phyloP scores from a whole-genome alignment of 2,329 filamentous ascomycete genomes.

The Botrytis hyacinthi region DNA sequence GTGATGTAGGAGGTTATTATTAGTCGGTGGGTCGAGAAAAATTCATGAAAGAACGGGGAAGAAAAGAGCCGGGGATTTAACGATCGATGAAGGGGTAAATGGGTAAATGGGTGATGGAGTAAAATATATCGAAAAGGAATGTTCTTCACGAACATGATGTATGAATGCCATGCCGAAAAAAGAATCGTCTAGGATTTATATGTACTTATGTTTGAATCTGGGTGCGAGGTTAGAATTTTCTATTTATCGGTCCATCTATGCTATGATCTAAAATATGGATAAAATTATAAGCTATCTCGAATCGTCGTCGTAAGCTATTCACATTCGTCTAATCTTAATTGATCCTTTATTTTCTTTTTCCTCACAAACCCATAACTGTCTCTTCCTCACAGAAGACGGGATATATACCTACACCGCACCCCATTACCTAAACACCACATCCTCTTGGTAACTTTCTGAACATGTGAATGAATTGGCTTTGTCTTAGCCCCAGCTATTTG shows the following conservation, averaged over 20 bases:
- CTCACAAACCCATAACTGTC: not conserved
- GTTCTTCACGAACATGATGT: not conserved
- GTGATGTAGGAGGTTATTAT: not conserved
- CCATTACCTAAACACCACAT: not conserved
- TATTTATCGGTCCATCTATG: not conserved
- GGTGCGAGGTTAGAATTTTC: not conserved
- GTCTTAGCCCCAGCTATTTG: not conserved
- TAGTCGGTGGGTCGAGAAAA: not conserved
- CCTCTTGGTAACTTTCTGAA: not conserved
- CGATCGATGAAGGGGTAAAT: constrained; percentile 16
- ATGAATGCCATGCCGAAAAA: not conserved
- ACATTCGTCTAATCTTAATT: constrained; percentile 1
- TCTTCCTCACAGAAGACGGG: not conserved
- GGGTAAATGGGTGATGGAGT: not conserved
- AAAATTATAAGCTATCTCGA: not conserved
- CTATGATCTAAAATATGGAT: not conserved
- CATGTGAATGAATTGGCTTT: constrained; percentile 3
- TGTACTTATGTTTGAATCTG: not conserved
- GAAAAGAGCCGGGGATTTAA: not conserved
- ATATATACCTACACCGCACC: not conserved
- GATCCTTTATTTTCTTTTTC: not conserved
- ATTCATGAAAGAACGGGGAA: not conserved
- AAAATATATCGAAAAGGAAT: not conserved
- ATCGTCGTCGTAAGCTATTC: not conserved
- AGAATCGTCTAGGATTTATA: not conserved